A percentile compares a stretch with the other conserved stretches of the same genome.
Conservation (phyloP, 441 rosid species). For the Arabidopsis hybrid region DNA sequence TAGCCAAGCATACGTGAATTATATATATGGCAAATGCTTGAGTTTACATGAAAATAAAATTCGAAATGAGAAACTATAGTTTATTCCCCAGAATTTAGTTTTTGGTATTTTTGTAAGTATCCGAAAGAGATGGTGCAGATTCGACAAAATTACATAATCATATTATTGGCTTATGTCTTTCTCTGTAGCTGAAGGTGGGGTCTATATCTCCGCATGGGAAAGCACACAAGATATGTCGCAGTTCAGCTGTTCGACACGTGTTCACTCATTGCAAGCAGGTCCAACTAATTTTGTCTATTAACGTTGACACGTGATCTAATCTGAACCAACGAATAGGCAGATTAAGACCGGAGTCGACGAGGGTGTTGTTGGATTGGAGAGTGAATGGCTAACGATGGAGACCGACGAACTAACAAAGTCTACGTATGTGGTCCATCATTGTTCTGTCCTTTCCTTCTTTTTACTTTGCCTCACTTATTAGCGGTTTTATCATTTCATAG, state of each 20-base stretch:
- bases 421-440: conserved; percentile 31
- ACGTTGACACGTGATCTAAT: conserved; percentile 22
- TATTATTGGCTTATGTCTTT: conserved; percentile 8
- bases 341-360: conserved; percentile 38
- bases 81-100: background rate
- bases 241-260: conserved; percentile 30
- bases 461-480: background rate
- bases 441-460: conserved; percentile 9
- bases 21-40: background rate
- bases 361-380: conserved; percentile 27
- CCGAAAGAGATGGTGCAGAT: background rate
- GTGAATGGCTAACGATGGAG: conserved; percentile 37
- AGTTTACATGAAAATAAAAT: conserved; percentile 10
- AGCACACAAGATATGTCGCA: conserved; percentile 40
- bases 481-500: no score
- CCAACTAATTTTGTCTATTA: conserved; percentile 30
- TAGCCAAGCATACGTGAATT: background rate
- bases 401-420: conserved; percentile 34
- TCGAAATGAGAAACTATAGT: background rate
- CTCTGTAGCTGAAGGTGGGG: conserved; percentile 27
- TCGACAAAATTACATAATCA: background rate
- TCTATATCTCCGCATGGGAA: conserved; percentile 37
- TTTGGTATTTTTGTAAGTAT: conserved; percentile 14
- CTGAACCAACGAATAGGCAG: conserved; percentile 11
- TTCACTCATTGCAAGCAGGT: conserved; percentile 29